These are phyloP conservation scores for Epichloe elymi DNA, from an alignment of 2,329 filamentous ascomycete genomes.

Conservation along the genomic window DNA sequence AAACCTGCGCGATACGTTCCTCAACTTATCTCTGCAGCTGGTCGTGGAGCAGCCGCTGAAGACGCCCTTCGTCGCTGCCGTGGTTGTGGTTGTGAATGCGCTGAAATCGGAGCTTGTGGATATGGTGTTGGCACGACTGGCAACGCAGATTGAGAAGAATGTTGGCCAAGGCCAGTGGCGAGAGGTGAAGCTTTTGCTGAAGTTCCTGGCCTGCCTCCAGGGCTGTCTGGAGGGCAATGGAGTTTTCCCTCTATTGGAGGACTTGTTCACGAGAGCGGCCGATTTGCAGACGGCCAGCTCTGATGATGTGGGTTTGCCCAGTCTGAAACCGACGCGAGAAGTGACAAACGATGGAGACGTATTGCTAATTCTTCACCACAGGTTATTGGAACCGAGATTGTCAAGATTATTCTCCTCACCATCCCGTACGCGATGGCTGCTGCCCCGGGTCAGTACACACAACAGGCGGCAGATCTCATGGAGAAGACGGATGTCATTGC, in stretches of 20 bases:
- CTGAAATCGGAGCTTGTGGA: conserved; percentile 61
- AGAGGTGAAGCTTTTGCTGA: conserved; percentile 84
- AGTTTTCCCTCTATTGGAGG: conserved; percentile 70
- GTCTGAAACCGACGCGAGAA: not conserved
- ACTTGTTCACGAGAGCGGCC: conserved; percentile 83
- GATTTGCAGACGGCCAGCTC: conserved; percentile 86
- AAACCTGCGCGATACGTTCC: conserved; percentile 59
- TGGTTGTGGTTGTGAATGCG: conserved; percentile 67
- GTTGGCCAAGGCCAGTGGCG: conserved; percentile 71
- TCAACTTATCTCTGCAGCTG: conserved; percentile 62
- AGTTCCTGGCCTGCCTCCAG: conserved; percentile 81
- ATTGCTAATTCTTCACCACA: conserved; percentile 13
- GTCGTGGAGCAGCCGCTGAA: conserved; percentile 88
- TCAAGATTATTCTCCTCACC: conserved; percentile 91
- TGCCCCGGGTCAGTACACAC: conserved; percentile 53
- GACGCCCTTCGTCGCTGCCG: conserved; percentile 84
- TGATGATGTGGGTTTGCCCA: conserved; percentile 60
- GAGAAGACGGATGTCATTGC: conserved; percentile 94
- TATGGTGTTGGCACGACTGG: conserved; percentile 53
- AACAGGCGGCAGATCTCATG: conserved; percentile 66
- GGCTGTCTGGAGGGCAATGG: conserved; percentile 70
- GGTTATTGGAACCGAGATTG: conserved; percentile 69
- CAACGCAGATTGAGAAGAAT: conserved; percentile 48
- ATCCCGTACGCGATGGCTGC: conserved; percentile 81
- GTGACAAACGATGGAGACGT: not conserved